These are phyloP conservation scores for Myriosclerotinia duriaeana DNA, from an alignment of 2,329 filamentous ascomycete genomes.

Conservation along the genomic window DNA sequence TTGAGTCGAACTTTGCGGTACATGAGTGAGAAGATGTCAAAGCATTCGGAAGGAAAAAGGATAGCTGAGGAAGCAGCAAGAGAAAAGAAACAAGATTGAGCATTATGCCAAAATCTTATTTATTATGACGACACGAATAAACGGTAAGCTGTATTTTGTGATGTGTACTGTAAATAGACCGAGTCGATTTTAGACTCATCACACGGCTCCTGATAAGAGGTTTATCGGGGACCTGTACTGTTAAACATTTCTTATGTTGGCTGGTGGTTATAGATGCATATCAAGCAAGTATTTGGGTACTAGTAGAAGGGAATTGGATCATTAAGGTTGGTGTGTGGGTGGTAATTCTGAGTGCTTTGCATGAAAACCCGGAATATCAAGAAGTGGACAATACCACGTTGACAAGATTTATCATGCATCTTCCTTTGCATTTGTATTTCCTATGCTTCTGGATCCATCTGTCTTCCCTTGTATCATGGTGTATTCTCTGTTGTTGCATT, in stretches of 20 bases:
- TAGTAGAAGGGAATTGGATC: conserved; percentile 13
- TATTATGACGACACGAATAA: conserved; percentile 9
- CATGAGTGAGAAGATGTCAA: conserved; percentile 74
- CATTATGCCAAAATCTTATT: conserved; percentile 1
- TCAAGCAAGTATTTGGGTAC: conserved; percentile 13
- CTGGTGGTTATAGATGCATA: neutral
- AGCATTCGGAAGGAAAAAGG: conserved; percentile 48
- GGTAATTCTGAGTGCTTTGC: neutral
- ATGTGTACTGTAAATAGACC: conserved; percentile 18
- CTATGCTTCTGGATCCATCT: neutral
- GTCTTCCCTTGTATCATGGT: neutral
- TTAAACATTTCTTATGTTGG: conserved; percentile 1
- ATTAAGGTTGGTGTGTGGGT: neutral
- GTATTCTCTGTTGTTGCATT: neutral
- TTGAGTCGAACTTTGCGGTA: conserved; percentile 70
- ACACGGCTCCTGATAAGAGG: conserved; percentile 5
- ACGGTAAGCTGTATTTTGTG: conserved; percentile 16
- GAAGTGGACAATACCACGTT: conserved; percentile 3
- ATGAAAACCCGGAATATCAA: neutral
- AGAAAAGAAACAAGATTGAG: conserved; percentile 12
- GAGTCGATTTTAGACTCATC: conserved; percentile 10
- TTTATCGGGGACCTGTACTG: neutral
- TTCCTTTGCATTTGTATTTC: neutral
- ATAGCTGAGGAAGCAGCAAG: conserved; percentile 29
- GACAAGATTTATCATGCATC: neutral